These are phyloP conservation scores for Dissophora globulifera DNA, from an alignment of 192 early-diverging fungal genomes.

Conservation along the genomic window DNA sequence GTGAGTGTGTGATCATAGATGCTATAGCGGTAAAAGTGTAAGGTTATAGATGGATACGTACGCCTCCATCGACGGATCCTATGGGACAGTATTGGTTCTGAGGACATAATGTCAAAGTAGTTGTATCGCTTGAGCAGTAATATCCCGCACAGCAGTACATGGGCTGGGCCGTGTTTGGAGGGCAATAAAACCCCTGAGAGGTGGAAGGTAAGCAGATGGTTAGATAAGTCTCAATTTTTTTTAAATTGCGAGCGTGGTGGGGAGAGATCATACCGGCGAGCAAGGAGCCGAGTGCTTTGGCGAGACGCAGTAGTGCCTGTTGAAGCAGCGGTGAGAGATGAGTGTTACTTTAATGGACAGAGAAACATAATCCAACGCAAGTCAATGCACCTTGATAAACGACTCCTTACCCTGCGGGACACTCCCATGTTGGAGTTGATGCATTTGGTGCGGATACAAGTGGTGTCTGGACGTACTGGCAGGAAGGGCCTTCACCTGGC, in stretches of 20 bases:
- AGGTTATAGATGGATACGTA: no score
- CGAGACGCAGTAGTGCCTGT: slow-evolving; percentile 35
- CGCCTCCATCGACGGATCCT: slow-evolving; percentile 53
- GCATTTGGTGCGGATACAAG: neutral
- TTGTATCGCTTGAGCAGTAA: slow-evolving; percentile 63
- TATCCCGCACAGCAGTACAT: slow-evolving; percentile 69
- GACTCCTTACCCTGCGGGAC: slow-evolving; percentile 46
- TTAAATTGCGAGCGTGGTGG: no score
- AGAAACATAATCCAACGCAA: no score
- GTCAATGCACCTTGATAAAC: no score
- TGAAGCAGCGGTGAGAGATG: no score
- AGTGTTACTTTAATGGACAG: neutral
- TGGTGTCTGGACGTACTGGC: slow-evolving; percentile 49
- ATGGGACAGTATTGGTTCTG: slow-evolving; percentile 63
- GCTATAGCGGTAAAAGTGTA: neutral
- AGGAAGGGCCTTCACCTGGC: slow-evolving; percentile 23
- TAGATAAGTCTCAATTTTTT: no score
- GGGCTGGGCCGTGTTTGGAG: slow-evolving; percentile 63
- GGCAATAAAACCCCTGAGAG: slow-evolving; percentile 62
- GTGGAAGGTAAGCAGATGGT: neutral
- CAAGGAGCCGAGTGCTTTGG: slow-evolving; percentile 43
- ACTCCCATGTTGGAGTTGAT: slow-evolving; percentile 34
- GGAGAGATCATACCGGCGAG: slow-evolving; percentile 29
- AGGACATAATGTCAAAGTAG: slow-evolving; percentile 59
- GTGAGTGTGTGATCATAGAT: neutral